Evolutionary conservation across 306 rosid species (phyloP).

Genomic region (Vigna unguiculata): DNA sequence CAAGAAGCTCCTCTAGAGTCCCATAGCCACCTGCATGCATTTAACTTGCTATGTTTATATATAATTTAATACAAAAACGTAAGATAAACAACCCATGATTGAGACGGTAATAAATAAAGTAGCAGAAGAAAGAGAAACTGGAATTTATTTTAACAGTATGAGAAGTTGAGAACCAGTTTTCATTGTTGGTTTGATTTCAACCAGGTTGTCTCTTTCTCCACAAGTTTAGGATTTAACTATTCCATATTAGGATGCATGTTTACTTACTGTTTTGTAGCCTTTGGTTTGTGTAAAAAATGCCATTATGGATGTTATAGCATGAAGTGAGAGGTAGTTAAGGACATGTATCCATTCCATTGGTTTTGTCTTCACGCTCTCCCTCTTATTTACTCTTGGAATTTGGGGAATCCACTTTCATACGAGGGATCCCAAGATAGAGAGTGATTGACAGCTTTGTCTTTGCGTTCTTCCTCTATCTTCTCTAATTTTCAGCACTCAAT

Average conservation of each 20-base stretch:
- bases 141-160: slow-evolving; percentile 4
- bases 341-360: slow-evolving; percentile 5
- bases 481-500: slow-evolving; percentile 43
- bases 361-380: slow-evolving; percentile 29
- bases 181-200: slow-evolving; percentile 31
- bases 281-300: slow-evolving; percentile 18
- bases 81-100: slow-evolving; percentile 3
- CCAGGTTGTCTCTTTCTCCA: slow-evolving; percentile 19
- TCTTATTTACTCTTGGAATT: slow-evolving; percentile 16
- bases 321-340: slow-evolving; percentile 37
- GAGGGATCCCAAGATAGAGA: slow-evolving; percentile 45
- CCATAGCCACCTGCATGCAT: slow-evolving; percentile 94
- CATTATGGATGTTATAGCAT: slow-evolving; percentile 23
- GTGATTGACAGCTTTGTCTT: slow-evolving; percentile 47
- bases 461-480: slow-evolving; percentile 36
- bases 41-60: slow-evolving; percentile 35
- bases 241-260: slow-evolving; percentile 8
- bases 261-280: slow-evolving; percentile 7
- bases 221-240: slow-evolving; percentile 26
- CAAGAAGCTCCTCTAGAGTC: slow-evolving; percentile 96
- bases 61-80: not conserved
- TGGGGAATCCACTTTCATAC: slow-evolving; percentile 33
- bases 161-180: slow-evolving; percentile 12
- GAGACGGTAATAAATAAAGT: slow-evolving; percentile 10
- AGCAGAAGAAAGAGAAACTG: slow-evolving; percentile 6